phyloP scores from a whole-genome alignment of 2,329 filamentous ascomycete species.

The Colletotrichum kahawae region DNA sequence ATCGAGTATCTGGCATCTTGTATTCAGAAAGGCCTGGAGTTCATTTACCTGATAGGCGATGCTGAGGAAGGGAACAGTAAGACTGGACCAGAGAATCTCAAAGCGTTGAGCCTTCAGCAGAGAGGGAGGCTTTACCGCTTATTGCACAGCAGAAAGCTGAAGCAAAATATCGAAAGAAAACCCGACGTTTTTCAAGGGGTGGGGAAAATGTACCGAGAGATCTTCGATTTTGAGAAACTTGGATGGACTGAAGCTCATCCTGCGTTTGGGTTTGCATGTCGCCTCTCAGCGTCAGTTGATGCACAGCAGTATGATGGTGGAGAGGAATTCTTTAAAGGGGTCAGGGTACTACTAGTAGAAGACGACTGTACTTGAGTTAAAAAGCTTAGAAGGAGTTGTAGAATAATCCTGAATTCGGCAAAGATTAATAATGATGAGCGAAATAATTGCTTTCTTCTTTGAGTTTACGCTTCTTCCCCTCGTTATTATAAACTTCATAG shows the following conservation, averaged over 20 bases:
- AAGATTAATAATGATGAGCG: too few species aligned
- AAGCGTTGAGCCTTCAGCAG: slow-evolving; percentile 20
- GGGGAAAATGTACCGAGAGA: slow-evolving; percentile 32
- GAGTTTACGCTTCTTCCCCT: too few species aligned
- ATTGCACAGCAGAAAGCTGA: slow-evolving; percentile 21
- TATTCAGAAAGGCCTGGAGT: slow-evolving; percentile 30
- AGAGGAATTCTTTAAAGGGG: slow-evolving; percentile 26
- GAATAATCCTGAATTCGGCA: neutral
- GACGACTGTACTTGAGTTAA: slow-evolving; percentile 15
- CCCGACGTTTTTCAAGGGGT: slow-evolving; percentile 33
- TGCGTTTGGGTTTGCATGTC: slow-evolving; percentile 33
- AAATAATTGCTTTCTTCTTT: too few species aligned
- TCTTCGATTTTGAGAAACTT: slow-evolving; percentile 32
- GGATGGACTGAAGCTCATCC: slow-evolving; percentile 33
- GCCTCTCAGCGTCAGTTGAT: slow-evolving; percentile 30
- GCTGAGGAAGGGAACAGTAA: slow-evolving; percentile 17
- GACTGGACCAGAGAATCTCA: slow-evolving; percentile 7
- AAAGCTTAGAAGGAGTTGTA: neutral
- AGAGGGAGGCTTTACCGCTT: slow-evolving; percentile 26
- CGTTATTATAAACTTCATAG: too few species aligned
- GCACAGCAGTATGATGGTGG: slow-evolving; percentile 28
- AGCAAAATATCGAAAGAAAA: slow-evolving; percentile 21
- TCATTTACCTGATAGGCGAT: slow-evolving; percentile 34
- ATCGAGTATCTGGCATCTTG: slow-evolving; percentile 31
- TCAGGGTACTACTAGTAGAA: slow-evolving; percentile 28